Evolutionary conservation across 83 land plant species (phyloP).

Genomic region (Picea abies): DNA sequence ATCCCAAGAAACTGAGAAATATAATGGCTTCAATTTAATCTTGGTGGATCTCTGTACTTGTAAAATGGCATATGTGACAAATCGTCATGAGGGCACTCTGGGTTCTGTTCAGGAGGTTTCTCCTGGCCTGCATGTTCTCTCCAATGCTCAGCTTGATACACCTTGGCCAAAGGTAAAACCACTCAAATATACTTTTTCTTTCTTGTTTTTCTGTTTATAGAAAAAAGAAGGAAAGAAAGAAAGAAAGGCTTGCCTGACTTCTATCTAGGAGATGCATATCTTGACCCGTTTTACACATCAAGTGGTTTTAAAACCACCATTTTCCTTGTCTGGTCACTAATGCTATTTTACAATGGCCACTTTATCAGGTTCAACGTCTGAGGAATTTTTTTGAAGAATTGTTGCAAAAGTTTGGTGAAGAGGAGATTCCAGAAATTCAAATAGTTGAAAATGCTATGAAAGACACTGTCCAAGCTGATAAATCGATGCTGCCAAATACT

Average conservation of each 20-base stretch:
- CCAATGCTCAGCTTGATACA: conserved; percentile 77
- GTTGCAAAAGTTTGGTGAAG: conserved; percentile 34
- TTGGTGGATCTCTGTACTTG: conserved; percentile 65
- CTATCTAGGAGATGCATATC: neutral
- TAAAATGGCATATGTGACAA: conserved; percentile 76
- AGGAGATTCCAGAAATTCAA: conserved; percentile 50
- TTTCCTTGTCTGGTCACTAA: neutral
- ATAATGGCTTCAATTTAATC: conserved; percentile 90
- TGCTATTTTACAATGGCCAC: neutral
- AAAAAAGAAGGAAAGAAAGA: neutral
- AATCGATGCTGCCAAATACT: conserved; percentile 55
- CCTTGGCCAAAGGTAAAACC: conserved; percentile 86
- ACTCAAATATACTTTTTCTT: neutral
- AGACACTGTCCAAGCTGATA: conserved; percentile 53
- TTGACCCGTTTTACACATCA: neutral
- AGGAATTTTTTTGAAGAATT: conserved; percentile 42
- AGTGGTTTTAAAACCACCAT: neutral
- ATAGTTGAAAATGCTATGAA: conserved; percentile 60
- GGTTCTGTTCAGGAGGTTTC: conserved; percentile 52
- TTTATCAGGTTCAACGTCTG: conserved; percentile 50
- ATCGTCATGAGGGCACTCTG: conserved; percentile 53
- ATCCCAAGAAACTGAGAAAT: conserved; percentile 43
- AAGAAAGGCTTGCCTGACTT: neutral
- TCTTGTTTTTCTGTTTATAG: neutral
- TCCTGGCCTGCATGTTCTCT: conserved; percentile 89